Evolutionary conservation across 768 basidiomycete genomes (phyloP).

Genomic region (Asterophora lycoperdoides): DNA sequence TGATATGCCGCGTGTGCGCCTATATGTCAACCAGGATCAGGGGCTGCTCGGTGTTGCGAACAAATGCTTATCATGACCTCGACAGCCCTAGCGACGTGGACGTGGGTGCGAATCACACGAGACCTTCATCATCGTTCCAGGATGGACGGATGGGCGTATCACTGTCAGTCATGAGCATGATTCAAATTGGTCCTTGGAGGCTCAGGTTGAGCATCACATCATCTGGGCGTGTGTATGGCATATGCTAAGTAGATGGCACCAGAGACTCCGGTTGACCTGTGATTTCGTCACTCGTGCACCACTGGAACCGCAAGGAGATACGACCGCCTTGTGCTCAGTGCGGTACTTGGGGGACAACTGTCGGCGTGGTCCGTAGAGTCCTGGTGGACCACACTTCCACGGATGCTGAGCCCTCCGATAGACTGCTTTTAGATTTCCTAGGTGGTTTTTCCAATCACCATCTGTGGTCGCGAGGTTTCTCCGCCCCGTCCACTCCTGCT

Average conservation of each 20-base stretch:
- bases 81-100: neutral
- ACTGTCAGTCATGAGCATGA: conserved; percentile 9
- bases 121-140: conserved; percentile 7
- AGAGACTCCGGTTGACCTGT: conserved; percentile 8
- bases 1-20: neutral
- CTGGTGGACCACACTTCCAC: conserved; percentile 4
- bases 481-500: neutral
- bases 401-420: neutral
- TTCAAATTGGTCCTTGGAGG: too few relatives aligned
- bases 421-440: neutral
- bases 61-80: conserved; percentile 2
- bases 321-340: neutral
- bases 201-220: too few relatives aligned
- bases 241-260: conserved; percentile 5
- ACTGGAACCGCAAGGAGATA: conserved; percentile 10
- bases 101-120: neutral
- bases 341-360: neutral
- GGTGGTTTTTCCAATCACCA: neutral
- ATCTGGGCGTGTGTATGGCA: conserved; percentile 7
- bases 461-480: conserved; percentile 7
- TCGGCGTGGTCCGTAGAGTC: conserved; percentile 1
- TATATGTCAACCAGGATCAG: neutral
- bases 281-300: conserved; percentile 4
- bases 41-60: conserved; percentile 6
- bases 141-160: conserved; percentile 8